These are phyloP conservation scores for Solanum medicagineum DNA, from an alignment of 257 asterid genomes.

Conservation along the genomic window DNA sequence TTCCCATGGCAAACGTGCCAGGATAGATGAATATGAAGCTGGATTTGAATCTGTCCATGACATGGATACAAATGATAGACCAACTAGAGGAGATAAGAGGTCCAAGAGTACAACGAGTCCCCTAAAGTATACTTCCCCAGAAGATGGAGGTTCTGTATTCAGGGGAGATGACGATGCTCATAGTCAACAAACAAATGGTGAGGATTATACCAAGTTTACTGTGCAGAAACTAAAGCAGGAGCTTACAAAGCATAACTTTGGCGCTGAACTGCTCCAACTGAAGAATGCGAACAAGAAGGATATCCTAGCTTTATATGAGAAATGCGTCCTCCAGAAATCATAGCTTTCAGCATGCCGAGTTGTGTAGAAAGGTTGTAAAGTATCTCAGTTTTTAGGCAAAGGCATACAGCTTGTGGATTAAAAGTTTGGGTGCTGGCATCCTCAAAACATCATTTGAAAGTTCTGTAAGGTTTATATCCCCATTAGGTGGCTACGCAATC, in stretches of 20 bases:
- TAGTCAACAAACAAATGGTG: conserved; percentile 47
- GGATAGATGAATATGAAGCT: conserved; percentile 68
- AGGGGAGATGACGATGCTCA: conserved; percentile 51
- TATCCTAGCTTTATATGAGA: conserved; percentile 67
- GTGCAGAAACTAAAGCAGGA: conserved; percentile 58
- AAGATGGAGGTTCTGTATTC: conserved; percentile 85
- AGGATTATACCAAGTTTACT: conserved; percentile 62
- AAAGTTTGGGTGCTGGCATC: background rate
- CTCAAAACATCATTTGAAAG: background rate
- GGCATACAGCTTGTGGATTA: background rate
- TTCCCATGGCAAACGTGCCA: conserved; percentile 72
- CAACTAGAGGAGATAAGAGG: conserved; percentile 48
- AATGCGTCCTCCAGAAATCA: conserved; percentile 33
- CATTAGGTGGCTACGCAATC: background rate
- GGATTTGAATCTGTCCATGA: conserved; percentile 68
- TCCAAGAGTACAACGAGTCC: conserved; percentile 73
- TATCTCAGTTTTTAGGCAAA: background rate
- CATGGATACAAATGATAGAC: conserved; percentile 37
- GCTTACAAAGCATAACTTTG: conserved; percentile 57
- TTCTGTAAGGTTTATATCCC: background rate
- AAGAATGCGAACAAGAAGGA: conserved; percentile 60
- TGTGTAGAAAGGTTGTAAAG: background rate
- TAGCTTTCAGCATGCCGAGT: background rate
- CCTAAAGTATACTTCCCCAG: conserved; percentile 39
- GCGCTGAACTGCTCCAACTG: conserved; percentile 58